Conservation (phyloP, 345 rosid species). For the Eucalyptus erythrocorys region DNA sequence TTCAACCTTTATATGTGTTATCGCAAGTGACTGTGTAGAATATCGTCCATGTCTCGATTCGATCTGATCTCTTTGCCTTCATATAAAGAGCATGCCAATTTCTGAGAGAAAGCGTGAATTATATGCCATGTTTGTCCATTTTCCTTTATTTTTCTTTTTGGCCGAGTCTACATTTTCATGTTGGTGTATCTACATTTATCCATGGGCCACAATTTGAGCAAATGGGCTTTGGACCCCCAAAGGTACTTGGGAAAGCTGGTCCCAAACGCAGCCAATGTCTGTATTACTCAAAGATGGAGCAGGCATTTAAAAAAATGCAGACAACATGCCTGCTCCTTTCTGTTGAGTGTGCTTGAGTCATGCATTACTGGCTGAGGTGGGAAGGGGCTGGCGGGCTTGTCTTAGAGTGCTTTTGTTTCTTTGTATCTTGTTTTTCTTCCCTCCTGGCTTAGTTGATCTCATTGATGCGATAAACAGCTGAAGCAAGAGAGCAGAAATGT, state of each 20-base stretch:
- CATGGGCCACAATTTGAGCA: neutral
- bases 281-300: neutral
- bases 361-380: neutral
- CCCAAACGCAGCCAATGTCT: too few relatives aligned
- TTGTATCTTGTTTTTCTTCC: neutral
- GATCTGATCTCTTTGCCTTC: neutral
- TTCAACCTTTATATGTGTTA: neutral
- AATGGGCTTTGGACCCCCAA: too few relatives aligned
- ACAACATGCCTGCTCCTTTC: neutral
- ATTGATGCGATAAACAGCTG: conserved; percentile 6
- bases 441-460: neutral
- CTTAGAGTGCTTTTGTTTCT: neutral
- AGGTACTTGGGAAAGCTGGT: too few relatives aligned
- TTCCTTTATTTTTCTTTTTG: neutral
- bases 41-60: neutral
- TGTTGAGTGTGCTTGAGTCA: neutral
- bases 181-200: neutral
- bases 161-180: neutral
- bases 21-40: neutral
- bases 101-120: neutral
- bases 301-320: neutral
- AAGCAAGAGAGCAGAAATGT: conserved; percentile 25
- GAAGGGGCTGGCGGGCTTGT: neutral
- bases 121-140: neutral
- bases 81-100: neutral